Evolutionary conservation across 176 grass and related monocot species (phyloP).

Genomic region (Carex kokanica): DNA sequence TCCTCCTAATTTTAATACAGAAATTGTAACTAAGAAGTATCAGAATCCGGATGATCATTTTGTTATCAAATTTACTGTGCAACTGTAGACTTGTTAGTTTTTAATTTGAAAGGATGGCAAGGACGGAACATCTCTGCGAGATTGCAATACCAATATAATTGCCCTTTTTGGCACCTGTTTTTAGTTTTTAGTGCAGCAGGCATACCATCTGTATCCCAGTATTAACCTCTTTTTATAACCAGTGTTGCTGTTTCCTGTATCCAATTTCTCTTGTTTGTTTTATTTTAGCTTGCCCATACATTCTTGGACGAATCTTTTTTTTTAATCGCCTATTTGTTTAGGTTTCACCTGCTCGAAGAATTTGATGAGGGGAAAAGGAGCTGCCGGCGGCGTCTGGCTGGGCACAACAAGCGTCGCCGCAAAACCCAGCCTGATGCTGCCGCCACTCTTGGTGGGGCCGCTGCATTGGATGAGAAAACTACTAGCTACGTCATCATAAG

Average conservation of each 20-base stretch:
- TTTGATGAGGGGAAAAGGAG: conserved; percentile 99
- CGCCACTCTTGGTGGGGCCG: conserved; percentile 27
- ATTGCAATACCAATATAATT: neutral
- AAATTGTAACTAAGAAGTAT: neutral
- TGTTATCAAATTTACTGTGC: neutral
- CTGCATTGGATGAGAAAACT: conserved; percentile 58
- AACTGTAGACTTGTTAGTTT: neutral
- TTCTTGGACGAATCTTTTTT: neutral
- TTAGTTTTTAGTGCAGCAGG: neutral
- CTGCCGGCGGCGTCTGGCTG: conserved; percentile 85
- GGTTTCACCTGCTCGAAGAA: conserved; percentile 93
- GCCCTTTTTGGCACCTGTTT: neutral
- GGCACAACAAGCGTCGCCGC: conserved; percentile 88
- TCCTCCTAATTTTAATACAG: neutral
- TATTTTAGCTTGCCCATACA: neutral
- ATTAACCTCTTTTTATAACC: neutral
- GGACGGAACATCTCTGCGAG: neutral
- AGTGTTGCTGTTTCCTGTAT: neutral
- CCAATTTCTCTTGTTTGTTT: neutral
- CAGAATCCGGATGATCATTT: neutral
- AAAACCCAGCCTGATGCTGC: conserved; percentile 64
- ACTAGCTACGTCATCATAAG: conserved; percentile 72
- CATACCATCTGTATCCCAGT: neutral
- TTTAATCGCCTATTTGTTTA: conserved; percentile 32
- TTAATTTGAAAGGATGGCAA: neutral